Base-by-base conservation (phyloP, 139 green algal species). In the Edaphochlamys debaryana region DNA sequence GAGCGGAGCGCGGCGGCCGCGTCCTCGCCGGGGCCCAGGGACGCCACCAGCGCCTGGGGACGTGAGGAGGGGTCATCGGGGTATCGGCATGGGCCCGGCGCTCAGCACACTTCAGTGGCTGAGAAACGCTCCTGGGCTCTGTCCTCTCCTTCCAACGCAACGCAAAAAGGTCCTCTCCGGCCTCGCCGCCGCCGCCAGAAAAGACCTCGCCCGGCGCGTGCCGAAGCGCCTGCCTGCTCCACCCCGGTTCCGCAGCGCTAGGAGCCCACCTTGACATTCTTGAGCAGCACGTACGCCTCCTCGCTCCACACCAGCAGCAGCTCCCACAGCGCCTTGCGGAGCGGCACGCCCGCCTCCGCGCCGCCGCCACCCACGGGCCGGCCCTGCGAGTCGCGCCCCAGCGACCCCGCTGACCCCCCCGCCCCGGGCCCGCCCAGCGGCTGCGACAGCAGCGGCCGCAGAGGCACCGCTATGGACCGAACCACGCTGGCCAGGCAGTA, bases 401-500 rank as follows among this genome's bases (percentile, higher is more conserved):
- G 73, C 36, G 63, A n/a, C 29, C 6, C 63, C n/a, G 63, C 29
- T 42, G 32, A 11, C 63, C 13, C 63, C 11, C 13, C 63, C 63
- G 63, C n/a, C n/a, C 15, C 63, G 9, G 11, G 19, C 11, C 11
- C 11, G 11, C 11, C 11, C 45, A 86, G 54, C 11, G 80, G 84
- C 71, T 87, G 80, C 4, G 68, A 69, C 9, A 90, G 60, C 45
- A 63, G 48, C 32, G 17, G 37, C 30, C 62, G 50, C 36, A 92
- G 67, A 8, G 82, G 74, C 32, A 67, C 45, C 0, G 74, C 79
- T 1, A 85, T 8, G 32, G 41, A 48, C 41, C 89, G 82, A 34
- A 89, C 79, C 23, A 96, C 88, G 0, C 58, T 69, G 32, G 85
- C 89, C 32, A 96, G 58, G 87, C 93, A 95, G 87, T 95, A 94